Evolutionary conservation across 179 eudicot species (phyloP), one percentile per base, ranked within the genome.

Genomic region (Sideroxylon spinosum): DNA sequence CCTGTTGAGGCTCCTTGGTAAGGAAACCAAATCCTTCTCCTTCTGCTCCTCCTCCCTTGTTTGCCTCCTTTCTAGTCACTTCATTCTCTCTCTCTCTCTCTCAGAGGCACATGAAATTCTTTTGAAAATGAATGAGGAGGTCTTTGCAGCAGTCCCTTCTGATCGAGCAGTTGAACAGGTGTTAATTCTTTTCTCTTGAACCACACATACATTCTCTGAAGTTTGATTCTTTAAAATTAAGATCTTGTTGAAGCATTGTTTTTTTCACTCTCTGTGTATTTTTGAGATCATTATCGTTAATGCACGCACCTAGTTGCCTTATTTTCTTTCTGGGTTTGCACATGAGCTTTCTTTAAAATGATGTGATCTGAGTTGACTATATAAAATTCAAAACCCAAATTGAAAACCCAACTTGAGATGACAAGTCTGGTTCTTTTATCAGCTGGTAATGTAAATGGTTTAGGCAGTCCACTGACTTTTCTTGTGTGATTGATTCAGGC

Each of bases 151-250:
- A n/a, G 52, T 25, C 13, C 76, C 85, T 17, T 79, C 83, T 37
- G 83, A 82, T 50, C 79, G 87, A 79, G 76, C 79, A 55, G 57
- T 85, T 62, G 85, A 85, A 68, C 87, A 85, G 87, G 87, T 84
- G 3, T 46, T 56, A 6, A 26, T 20, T 70, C 44, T 65, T 46
- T 59, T 12, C 11, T 50, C 13, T 76, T 56, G 0, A 17, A 63
- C 14, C 44, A n/a, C 60, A 23, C 75, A 23, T 56, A 28, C 63
- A 65, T 22, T 52, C 53, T 19, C 50, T 64, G 17, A 62, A 65
- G 7, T 67, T 59, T 74, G 46, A 16, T 66, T 76, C 16, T 28
- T 8, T 9, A 64, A 63, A 76, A 23, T 75, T 44, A 25, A 20
- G 11, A 56, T 17, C 32, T 67, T 50, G 6, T 26, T 37, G 44